phyloP scores from a whole-genome alignment of 2,329 filamentous ascomycete species.

The Aureobasidium sp. region DNA sequence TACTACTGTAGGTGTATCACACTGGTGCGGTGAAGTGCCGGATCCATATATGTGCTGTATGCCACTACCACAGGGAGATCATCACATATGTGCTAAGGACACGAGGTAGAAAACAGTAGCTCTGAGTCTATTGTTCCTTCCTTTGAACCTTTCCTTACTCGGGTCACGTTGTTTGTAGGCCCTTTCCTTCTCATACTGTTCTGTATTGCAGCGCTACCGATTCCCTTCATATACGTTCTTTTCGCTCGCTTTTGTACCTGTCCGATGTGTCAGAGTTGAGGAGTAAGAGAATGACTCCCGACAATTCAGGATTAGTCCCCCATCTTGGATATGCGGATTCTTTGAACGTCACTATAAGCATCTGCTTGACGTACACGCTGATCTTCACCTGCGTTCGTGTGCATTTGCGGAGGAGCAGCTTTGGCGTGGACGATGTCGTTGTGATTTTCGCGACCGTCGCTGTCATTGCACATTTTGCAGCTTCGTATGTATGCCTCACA shows the following conservation, averaged over 20 bases:
- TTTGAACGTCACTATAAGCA: constrained; percentile 25
- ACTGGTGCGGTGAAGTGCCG: neutral
- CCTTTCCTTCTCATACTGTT: neutral
- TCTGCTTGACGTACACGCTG: constrained; percentile 28
- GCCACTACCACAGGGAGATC: neutral
- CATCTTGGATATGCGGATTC: constrained; percentile 23
- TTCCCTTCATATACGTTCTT: neutral
- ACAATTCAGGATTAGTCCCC: neutral
- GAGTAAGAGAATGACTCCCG: neutral
- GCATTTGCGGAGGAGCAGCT: constrained; percentile 26
- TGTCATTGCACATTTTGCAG: constrained; percentile 24
- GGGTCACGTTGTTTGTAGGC: neutral
- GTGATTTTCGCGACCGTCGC: constrained; percentile 25
- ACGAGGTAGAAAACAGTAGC: neutral
- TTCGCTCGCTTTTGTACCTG: neutral
- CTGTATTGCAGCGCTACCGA: neutral
- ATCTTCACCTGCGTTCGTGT: constrained; percentile 25
- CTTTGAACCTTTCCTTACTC: neutral
- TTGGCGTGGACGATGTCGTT: constrained; percentile 26
- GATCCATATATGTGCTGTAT: neutral
- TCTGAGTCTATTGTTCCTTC: neutral
- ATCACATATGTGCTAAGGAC: neutral
- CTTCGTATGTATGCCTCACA: constrained; percentile 24
- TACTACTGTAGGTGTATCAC: neutral
- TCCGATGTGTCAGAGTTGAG: neutral